Base-by-base conservation (phyloP, 768 basidiomycete genomes). In the Mycena alexandri region DNA sequence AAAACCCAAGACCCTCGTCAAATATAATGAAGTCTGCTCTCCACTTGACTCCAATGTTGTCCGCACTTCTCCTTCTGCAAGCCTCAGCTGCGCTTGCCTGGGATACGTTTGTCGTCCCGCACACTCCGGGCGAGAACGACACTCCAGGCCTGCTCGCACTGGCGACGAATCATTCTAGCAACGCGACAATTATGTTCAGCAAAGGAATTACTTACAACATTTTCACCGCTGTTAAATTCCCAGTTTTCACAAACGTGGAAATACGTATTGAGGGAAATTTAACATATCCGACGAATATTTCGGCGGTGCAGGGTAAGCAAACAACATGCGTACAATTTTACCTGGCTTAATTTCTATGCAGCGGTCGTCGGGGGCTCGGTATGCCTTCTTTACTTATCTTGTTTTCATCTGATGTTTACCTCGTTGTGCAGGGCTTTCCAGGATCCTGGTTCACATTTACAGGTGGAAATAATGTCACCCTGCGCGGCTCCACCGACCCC, bases 141-240 rank as follows among this genome's bases (percentile, higher is more conserved):
- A 84, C 84, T 2, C 86, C 86, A 16, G 80, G 81, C 0, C 74
- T 90, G 10, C 71, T 79, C 8, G 79, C 83, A 21, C 84, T 82
- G 6, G 75, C 89, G 13, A 79, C 82, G 0, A 79, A 77, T 34
- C 81, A 80, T 66, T 71, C 78, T 3, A 73, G 73, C 10, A 77
- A 87, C 64, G 79, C 87, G 24, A 87, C 85, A 6, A 89, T 90
- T 70, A 65, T 90, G 6, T 90, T 90, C 75, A 54, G 84, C 72
- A 80, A 85, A 57, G 87, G 88, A 42, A 75, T 82, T 21, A 86
- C 82, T 0, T 91, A 90, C 72, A 90, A 90, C 70, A 84, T 89
- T 8, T 88, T 85, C 72, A 87, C 86, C 3, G 86, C 89, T 0
- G 80, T 89, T 76, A 83, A 79, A 61, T 90, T 90, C 61, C 86